Percentiles rank a stretch among this genome's conserved stretches.
Evolutionary conservation across 306 rosid genomes (phyloP).

Genomic region (Rosa multiflora): DNA sequence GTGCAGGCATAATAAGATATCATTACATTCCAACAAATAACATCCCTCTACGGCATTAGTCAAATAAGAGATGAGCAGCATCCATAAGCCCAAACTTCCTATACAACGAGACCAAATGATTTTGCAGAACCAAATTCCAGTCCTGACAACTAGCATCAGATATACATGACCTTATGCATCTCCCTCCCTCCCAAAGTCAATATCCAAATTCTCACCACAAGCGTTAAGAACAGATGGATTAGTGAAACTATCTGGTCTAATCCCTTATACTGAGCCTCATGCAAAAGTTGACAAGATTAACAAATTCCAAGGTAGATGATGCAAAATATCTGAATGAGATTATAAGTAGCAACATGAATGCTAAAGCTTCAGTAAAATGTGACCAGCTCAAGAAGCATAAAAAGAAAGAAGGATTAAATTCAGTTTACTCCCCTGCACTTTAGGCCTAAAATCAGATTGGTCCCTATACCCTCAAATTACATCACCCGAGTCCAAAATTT

Average conservation of each 20-base stretch:
- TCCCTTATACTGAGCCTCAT: slow-evolving; percentile 49
- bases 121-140: slow-evolving; percentile 71
- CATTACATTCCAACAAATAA: slow-evolving; percentile 72
- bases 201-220: slow-evolving; percentile 57
- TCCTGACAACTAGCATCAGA: slow-evolving; percentile 32
- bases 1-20: slow-evolving; percentile 55
- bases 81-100: slow-evolving; percentile 65
- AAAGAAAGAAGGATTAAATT: slow-evolving; percentile 24
- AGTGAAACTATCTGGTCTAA: slow-evolving; percentile 70
- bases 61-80: slow-evolving; percentile 61
- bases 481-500: too few relatives aligned
- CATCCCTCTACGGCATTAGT: slow-evolving; percentile 61
- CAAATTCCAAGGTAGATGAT: slow-evolving; percentile 70
- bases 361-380: too few relatives aligned
- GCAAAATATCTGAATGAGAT: slow-evolving; percentile 40
- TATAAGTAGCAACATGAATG: background rate
- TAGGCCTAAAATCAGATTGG: too few relatives aligned
- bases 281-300: slow-evolving; percentile 52
- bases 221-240: slow-evolving; percentile 81
- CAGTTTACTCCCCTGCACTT: slow-evolving; percentile 4
- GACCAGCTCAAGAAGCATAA: too few relatives aligned
- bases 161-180: slow-evolving; percentile 40
- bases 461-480: too few relatives aligned
- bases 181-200: slow-evolving; percentile 52
- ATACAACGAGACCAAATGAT: slow-evolving; percentile 77